Evolutionary conservation across 2,329 filamentous ascomycete genomes (phyloP), one percentile per base, ranked within the genome.

Genomic region (Hypoxylon sp.): DNA sequence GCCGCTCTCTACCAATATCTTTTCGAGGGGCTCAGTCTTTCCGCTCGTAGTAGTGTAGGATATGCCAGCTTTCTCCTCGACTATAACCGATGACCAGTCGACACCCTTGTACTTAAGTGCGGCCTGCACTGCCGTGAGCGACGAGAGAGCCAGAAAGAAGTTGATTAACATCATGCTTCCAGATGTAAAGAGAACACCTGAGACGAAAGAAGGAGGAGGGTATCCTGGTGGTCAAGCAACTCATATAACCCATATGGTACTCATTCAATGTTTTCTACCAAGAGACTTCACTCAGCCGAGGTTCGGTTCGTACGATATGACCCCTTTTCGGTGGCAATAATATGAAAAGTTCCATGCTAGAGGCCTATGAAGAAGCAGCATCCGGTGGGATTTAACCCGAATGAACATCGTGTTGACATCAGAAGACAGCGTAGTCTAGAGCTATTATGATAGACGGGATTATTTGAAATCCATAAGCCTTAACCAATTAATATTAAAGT

Each of bases 21-120:
- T 82, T 73, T 93, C 90, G 1, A 93, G 81, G 0, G 87, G 77
- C 62, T 87, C 80, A 0, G 78, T 77, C 1, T 78, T 77, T 37
- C 89, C 89, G 19, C 81, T 79, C 0, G 81, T 75, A 51, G 84
- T 86, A 69, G 87, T 89, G 81, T 91, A 93, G 0, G 79, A 79
- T 67, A 87, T 83, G 1, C 89, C 90, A 0, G 84, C 81, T 2
- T 81, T 79, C 74, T 93, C 90, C 71, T 91, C 86, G 5, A 91
- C 77, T 0, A 85, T 75, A 0, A 90, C 82, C 0, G 90, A 93
- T 1, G 89, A 91, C 84, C 90, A 91, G 78, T 93, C 90, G 2
- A 87, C 88, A 7, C 90, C 90, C 68, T 85, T 87, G 77, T 89
- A 90, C 1, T 83, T 84, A 2, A 92, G 81, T 25, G 85, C 81